Evolutionary conservation across 1,139 yeast genomes (phyloP).

Genomic region (Saccharomycopsis phalli): DNA sequence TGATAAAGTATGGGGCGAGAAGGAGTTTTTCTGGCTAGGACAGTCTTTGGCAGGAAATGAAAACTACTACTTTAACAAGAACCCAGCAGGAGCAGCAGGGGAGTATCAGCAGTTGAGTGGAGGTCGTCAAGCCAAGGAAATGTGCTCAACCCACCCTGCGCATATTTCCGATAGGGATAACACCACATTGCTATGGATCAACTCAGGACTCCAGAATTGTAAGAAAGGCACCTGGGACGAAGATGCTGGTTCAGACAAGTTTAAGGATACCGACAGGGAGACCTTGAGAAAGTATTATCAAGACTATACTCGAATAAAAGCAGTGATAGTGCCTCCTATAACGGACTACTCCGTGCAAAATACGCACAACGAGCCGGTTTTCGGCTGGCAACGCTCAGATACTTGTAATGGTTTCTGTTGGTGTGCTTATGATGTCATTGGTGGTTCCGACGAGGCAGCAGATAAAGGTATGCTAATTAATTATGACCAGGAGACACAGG

Average conservation of each 20-base stretch:
- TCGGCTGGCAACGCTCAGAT: conserved; percentile 27
- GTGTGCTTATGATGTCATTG: conserved; percentile 38
- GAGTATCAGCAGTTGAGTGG: conserved; percentile 1
- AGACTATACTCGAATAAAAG: conserved; percentile 25
- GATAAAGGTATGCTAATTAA: conserved; percentile 22
- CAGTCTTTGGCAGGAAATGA: conserved; percentile 44
- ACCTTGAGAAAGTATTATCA: conserved; percentile 23
- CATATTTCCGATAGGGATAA: conserved; percentile 34
- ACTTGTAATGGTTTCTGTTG: conserved; percentile 36
- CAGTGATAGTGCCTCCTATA: conserved; percentile 30
- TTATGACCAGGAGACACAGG: conserved; percentile 19
- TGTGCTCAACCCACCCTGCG: conserved; percentile 46
- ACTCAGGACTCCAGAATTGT: conserved; percentile 46
- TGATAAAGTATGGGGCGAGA: conserved; percentile 37
- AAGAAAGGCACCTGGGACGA: conserved; percentile 28
- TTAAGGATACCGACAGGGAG: conserved; percentile 22
- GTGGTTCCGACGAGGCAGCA: conserved; percentile 27
- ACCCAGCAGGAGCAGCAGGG: conserved; percentile 17
- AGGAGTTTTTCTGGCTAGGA: conserved; percentile 50
- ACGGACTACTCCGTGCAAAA: conserved; percentile 25
- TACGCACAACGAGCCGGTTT: conserved; percentile 27
- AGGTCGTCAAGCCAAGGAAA: conserved; percentile 26
- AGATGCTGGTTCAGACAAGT: conserved; percentile 25
- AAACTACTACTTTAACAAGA: conserved; percentile 24
- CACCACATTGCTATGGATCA: conserved; percentile 43